phyloP scores from a whole-genome alignment of 257 asterid genomes.

The Nicotiana undulata region DNA sequence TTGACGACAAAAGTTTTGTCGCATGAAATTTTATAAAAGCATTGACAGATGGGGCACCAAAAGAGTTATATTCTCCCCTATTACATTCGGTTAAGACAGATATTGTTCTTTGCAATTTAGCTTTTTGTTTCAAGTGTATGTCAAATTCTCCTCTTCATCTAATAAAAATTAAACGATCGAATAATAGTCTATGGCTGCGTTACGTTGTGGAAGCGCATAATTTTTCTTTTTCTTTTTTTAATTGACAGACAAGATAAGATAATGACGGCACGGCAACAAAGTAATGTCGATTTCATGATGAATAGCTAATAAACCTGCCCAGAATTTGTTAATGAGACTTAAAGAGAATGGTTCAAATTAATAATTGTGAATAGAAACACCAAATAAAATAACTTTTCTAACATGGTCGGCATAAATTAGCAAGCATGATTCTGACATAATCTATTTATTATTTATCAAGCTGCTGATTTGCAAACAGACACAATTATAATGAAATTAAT shows the following conservation, averaged over 20 bases:
- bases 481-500: slow-evolving; percentile 10
- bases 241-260: background rate
- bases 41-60: background rate
- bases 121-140: background rate
- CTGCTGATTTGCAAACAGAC: background rate
- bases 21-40: background rate
- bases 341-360: background rate
- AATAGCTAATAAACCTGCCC: slow-evolving; percentile 3
- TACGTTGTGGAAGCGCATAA: background rate
- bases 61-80: background rate
- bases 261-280: slow-evolving; percentile 11
- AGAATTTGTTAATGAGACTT: background rate
- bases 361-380: background rate
- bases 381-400: background rate
- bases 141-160: background rate
- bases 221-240: background rate
- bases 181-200: background rate
- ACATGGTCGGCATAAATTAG: slow-evolving; percentile 42
- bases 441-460: slow-evolving; percentile 11
- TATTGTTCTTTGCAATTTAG: background rate
- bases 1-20: background rate
- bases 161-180: background rate
- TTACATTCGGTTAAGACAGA: background rate
- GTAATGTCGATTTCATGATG: slow-evolving; percentile 11
- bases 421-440: slow-evolving; percentile 24